Conservation (phyloP, 768 basidiomycete genomes). For the Tylopilus balloui region DNA sequence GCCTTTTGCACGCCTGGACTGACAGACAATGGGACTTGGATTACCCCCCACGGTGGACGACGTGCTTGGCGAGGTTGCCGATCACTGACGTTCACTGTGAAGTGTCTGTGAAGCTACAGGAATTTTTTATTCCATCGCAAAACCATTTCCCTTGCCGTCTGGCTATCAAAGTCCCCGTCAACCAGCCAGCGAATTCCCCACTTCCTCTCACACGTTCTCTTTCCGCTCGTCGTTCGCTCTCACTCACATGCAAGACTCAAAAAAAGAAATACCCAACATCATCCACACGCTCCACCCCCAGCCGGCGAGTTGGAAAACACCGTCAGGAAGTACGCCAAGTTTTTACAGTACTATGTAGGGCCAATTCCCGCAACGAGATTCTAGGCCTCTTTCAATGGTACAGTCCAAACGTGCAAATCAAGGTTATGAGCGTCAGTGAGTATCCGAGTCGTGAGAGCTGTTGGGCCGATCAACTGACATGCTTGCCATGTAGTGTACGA, state of each 20-base stretch:
- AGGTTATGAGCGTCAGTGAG: slow-evolving; percentile 44
- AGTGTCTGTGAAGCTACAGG: slow-evolving; percentile 5
- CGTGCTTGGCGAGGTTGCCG: not conserved
- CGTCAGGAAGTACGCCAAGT: slow-evolving; percentile 49
- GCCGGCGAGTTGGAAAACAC: slow-evolving; percentile 48
- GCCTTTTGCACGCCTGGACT: not conserved
- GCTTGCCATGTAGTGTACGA: slow-evolving; percentile 44
- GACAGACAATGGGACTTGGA: not conserved
- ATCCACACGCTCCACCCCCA: slow-evolving; percentile 43
- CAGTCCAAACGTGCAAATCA: slow-evolving; percentile 44
- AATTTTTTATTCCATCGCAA: not conserved
- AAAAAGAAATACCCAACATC: slow-evolving; percentile 43
- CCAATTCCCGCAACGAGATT: slow-evolving; percentile 51
- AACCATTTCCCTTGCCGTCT: slow-evolving; percentile 4
- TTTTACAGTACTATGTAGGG: slow-evolving; percentile 57
- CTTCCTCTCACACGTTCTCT: not conserved
- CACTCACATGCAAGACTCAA: slow-evolving; percentile 53
- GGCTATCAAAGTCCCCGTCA: slow-evolving; percentile 13
- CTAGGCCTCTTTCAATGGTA: slow-evolving; percentile 63
- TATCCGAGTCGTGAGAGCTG: not conserved
- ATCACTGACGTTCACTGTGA: slow-evolving; percentile 1
- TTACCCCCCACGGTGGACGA: not conserved
- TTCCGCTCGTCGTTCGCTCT: not conserved
- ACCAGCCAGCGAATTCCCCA: not conserved
- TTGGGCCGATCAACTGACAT: not conserved